Conservation (phyloP, 2,329 filamentous ascomycete genomes). For the Chrysosphaeria jannelii region DNA sequence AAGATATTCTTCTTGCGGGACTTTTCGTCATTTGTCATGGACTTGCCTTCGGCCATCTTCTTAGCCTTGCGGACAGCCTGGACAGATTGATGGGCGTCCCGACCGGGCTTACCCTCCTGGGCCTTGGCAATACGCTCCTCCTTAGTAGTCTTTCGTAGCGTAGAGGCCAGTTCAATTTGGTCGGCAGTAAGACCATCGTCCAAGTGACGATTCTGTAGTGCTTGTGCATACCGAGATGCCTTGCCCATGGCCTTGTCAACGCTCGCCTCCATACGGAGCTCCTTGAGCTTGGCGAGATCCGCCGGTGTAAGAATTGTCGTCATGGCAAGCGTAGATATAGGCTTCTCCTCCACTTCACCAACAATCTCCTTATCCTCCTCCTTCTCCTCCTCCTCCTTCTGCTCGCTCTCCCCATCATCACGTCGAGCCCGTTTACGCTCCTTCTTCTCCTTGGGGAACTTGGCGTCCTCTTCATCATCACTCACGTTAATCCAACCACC, state of each 20-base stretch:
- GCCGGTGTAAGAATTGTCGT: conserved; percentile 85
- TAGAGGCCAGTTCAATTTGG: conserved; percentile 67
- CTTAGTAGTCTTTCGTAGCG: conserved; percentile 58
- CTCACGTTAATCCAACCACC: conserved; percentile 86
- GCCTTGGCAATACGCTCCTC: conserved; percentile 69
- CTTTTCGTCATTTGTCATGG: conserved; percentile 93
- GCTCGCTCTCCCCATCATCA: conserved; percentile 10
- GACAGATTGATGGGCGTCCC: conserved; percentile 37
- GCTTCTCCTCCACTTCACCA: conserved; percentile 13
- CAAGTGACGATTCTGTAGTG: conserved; percentile 29
- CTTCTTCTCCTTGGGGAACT: conserved; percentile 35
- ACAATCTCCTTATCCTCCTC: conserved; percentile 12
- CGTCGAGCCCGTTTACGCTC: conserved; percentile 10
- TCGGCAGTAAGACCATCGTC: conserved; percentile 78
- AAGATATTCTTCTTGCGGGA: conserved; percentile 91
- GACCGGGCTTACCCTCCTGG: conserved; percentile 49
- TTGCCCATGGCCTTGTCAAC: conserved; percentile 31
- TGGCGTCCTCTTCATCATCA: conserved; percentile 50
- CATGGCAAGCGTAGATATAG: conserved; percentile 50
- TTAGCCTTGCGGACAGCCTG: conserved; percentile 61
- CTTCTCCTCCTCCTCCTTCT: conserved; percentile 11
- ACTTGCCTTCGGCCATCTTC: conserved; percentile 76
- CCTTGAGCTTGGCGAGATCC: conserved; percentile 78
- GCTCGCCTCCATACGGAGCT: conserved; percentile 46
- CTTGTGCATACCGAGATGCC: conserved; percentile 15